Evolutionary conservation across 2,329 filamentous ascomycete species (phyloP), one percentile per base, ranked within the genome.

Genomic region (Penicillium sp.): DNA sequence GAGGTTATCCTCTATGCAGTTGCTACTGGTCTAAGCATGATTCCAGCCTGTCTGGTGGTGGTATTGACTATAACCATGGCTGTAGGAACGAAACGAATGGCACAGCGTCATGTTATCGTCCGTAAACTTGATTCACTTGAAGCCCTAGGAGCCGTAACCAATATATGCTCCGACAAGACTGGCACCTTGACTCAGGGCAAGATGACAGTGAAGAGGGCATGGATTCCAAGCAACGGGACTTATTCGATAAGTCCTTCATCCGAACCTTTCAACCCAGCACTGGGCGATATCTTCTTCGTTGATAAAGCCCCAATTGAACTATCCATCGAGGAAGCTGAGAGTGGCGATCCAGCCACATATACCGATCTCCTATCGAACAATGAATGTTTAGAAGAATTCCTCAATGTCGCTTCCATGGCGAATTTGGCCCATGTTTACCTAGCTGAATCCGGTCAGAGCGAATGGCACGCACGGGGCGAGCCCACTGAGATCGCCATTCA

Each of bases 61-160:
- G 84, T 87, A 2, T 71, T 88, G 28, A 88, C 85, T 65, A 87
- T 88, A 54, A 87, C 85, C 3, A 86, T 88, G 77, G 81, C 83
- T 12, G 82, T 81, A 30, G 83, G 82, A 3, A 83, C 82, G 5
- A 83, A 80, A 61, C 74, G 77, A 28, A 84, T 84, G 81, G 79
- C 82, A 9, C 66, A 81, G 60, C 71, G 80, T 53, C 67, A 84
- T 64, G 81, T 84, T 49, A 81, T 84, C 63, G 81, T 84, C 48
- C 78, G 82, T 26, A 82, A 82, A 61, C 68, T 84, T 51, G 76
- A 81, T 58, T 81, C 80, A 2, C 66, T 83, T 4, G 82, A 87
- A 68, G 83, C 84, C 5, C 75, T 87, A 2, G 85, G 84, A 42
- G 83, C 81, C 52, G 83, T 86, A 30, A 85, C 82, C 30, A 78